Conservation (phyloP, 2,329 filamentous ascomycete genomes). For the Stylonectria norvegica region DNA sequence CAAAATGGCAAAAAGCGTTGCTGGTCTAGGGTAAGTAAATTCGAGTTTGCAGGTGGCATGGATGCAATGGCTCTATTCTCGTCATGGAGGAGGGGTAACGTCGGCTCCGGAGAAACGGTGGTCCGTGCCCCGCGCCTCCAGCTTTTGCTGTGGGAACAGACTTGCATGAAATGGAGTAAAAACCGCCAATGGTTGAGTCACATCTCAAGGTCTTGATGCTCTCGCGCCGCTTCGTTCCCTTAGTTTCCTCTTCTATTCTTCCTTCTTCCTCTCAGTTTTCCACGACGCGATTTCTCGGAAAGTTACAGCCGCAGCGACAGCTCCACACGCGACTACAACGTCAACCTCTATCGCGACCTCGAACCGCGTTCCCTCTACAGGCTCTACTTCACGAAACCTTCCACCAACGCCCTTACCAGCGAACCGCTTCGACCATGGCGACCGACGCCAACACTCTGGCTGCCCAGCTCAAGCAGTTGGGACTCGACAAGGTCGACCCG, state of each 20-base stretch:
- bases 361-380: too few relatives aligned
- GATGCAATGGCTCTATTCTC: too few relatives aligned
- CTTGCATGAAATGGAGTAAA: background rate
- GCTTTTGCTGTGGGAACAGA: background rate
- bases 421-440: slow-evolving; percentile 17
- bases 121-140: slow-evolving; percentile 1
- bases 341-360: too few relatives aligned
- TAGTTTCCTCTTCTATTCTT: slow-evolving; percentile 15
- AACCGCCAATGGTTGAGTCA: slow-evolving; percentile 22
- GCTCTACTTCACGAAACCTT: too few relatives aligned
- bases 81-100: slow-evolving; percentile 1
- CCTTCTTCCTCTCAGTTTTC: slow-evolving; percentile 9
- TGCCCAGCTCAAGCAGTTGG: slow-evolving; percentile 24
- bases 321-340: too few relatives aligned
- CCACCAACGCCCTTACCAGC: too few relatives aligned
- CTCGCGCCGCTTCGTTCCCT: slow-evolving; percentile 25
- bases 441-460: slow-evolving; percentile 24
- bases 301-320: too few relatives aligned
- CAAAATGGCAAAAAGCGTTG: too few relatives aligned
- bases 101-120: background rate
- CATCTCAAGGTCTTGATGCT: slow-evolving; percentile 25
- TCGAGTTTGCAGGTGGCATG: background rate
- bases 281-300: slow-evolving; percentile 2
- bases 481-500: slow-evolving; percentile 17
- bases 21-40: background rate